Percentiles rank a stretch among this genome's conserved stretches.
Evolutionary conservation across 176 grass and related monocot species (phyloP).

Genomic region (Carex pumila): DNA sequence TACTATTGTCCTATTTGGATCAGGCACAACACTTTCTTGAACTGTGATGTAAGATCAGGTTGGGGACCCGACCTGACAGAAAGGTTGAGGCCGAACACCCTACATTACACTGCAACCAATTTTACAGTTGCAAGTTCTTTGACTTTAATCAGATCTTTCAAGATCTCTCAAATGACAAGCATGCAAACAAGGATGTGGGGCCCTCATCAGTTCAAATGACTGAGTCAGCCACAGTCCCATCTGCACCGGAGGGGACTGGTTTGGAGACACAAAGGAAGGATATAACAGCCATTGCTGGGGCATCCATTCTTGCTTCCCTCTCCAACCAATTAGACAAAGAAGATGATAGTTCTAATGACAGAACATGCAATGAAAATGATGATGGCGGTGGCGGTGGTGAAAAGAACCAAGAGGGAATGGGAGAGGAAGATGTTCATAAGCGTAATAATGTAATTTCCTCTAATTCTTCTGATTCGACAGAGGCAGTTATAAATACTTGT

Average conservation of each 20-base stretch:
- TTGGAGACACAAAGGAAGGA: slow-evolving; percentile 54
- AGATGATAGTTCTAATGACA: slow-evolving; percentile 27
- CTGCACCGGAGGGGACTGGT: slow-evolving; percentile 43
- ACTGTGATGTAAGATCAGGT: background rate
- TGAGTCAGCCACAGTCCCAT: slow-evolving; percentile 35
- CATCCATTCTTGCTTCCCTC: slow-evolving; percentile 72
- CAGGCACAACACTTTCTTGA: background rate
- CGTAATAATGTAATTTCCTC: slow-evolving; percentile 49
- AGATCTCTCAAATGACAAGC: slow-evolving; percentile 68
- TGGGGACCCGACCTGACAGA: background rate
- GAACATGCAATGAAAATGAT: slow-evolving; percentile 33
- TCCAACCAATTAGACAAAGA: slow-evolving; percentile 56
- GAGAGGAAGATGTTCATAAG: slow-evolving; percentile 40
- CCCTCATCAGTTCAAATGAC: slow-evolving; percentile 37
- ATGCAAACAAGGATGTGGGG: slow-evolving; percentile 25
- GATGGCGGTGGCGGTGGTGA: background rate
- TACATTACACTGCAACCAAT: background rate
- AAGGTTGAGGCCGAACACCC: background rate
- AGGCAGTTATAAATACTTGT: slow-evolving; percentile 20
- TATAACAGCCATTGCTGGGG: slow-evolving; percentile 50
- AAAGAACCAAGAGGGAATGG: slow-evolving; percentile 51
- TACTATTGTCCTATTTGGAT: background rate
- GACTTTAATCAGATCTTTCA: slow-evolving; percentile 78
- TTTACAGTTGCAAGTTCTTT: slow-evolving; percentile 31
- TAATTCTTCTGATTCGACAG: slow-evolving; percentile 47